Conservation (phyloP, 129 eudicot genomes). For the carrot (Daucus carota) region DNA sequence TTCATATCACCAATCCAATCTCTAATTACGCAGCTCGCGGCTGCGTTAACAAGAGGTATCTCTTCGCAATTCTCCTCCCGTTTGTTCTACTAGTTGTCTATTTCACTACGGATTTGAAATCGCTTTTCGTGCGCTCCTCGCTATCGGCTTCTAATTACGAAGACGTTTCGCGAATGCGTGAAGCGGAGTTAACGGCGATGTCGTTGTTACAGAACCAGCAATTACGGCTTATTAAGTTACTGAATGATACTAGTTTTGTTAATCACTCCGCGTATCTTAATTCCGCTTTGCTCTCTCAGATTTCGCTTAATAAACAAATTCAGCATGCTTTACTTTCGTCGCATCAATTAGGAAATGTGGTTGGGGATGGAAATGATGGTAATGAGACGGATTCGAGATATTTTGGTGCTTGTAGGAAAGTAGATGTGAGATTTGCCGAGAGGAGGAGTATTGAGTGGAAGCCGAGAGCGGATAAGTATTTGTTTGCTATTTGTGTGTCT, state of each 20-base stretch:
- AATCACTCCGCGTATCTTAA: slow-evolving; percentile 21
- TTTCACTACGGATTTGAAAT: slow-evolving; percentile 50
- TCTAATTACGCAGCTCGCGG: not conserved
- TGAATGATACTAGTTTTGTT: slow-evolving; percentile 28
- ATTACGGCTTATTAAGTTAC: slow-evolving; percentile 43
- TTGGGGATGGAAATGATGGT: slow-evolving; percentile 20
- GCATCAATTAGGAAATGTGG: slow-evolving; percentile 25
- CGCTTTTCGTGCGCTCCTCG: slow-evolving; percentile 31
- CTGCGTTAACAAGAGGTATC: slow-evolving; percentile 53
- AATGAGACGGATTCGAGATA: slow-evolving; percentile 23
- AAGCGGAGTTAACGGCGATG: slow-evolving; percentile 60
- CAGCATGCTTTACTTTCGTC: slow-evolving; percentile 57
- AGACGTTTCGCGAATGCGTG: slow-evolving; percentile 50
- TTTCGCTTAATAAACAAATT: slow-evolving; percentile 56
- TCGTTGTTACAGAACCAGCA: slow-evolving; percentile 59
- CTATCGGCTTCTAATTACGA: slow-evolving; percentile 18
- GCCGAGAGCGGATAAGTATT: slow-evolving; percentile 60
- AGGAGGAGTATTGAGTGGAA: slow-evolving; percentile 80
- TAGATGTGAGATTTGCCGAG: slow-evolving; percentile 34
- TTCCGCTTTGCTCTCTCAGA: slow-evolving; percentile 40
- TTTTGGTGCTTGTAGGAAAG: slow-evolving; percentile 35
- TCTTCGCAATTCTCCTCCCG: slow-evolving; percentile 47
- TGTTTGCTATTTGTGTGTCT: slow-evolving; percentile 79
- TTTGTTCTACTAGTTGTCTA: slow-evolving; percentile 43
- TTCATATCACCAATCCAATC: slow-evolving; percentile 47